Base-by-base conservation (phyloP, 768 basidiomycete genomes). In the Crepidotus variabilis region DNA sequence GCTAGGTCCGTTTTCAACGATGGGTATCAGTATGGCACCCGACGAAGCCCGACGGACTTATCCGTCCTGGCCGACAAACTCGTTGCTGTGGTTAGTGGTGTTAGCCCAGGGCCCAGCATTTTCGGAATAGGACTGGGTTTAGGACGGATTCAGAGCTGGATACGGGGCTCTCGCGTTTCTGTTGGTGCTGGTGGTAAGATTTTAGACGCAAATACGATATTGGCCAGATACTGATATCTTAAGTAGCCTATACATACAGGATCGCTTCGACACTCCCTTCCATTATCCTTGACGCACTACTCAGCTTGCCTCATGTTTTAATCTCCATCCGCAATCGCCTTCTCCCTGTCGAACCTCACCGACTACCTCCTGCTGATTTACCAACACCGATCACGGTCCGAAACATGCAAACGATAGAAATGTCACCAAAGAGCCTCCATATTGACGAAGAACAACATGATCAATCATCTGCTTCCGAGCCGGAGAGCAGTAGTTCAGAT, bases 111-210 rank as follows among this genome's bases (percentile, higher is more conserved):
- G 1, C 70, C 71, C 14, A 75, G 72, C 16, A 2, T 77, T 8
- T 75, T 78, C 54, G 79, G 77, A 5, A 53, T 82, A 48, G 76
- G 77, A 20, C 62, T 84, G 34, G 70, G 72, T 11, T 55, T 84
- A 6, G 82, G 84, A 1, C 73, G 75, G 45, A 32, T 83, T 22
- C 74, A 75, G 55, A 79, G 84, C 60, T 84, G 83, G 78, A 62
- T 87, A 23, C 77, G 80, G 32, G 89, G 90, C 1, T 82, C 89
- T 53, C 71, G 88, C 35, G 82, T 90, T 63, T 80, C 84, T 18
- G 72, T 93, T 54, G 92, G 92, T 56, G 86, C 92, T 51, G 92
- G 91, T 69, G 89, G 90, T 92, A 64, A 63, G 81, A 20, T 52
- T 14, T 48, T 28, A 32, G 22, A 16, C 39, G 18, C 33, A 49